Evolutionary conservation across 345 rosid species (phyloP).

Genomic region (Syzygium aqueum): DNA sequence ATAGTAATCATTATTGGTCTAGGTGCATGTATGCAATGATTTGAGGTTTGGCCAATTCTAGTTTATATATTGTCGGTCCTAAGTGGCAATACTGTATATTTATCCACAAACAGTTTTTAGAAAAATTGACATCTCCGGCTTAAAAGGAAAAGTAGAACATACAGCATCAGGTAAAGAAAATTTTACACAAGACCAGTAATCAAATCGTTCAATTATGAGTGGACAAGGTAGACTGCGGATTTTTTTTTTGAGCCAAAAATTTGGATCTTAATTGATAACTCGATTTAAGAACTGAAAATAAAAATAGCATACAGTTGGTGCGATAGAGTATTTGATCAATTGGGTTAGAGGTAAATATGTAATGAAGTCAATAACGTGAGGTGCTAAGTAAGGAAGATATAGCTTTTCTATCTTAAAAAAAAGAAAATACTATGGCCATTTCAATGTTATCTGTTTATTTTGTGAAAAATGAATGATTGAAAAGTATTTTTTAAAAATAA

Average conservation of each 20-base stretch:
- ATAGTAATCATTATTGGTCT: background rate
- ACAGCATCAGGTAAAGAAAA: background rate
- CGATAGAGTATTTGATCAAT: background rate
- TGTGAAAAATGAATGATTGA: background rate
- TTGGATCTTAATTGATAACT: background rate
- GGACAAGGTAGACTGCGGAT: background rate
- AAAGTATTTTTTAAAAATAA: background rate
- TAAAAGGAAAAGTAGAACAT: background rate
- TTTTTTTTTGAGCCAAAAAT: background rate
- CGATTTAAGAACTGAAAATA: background rate
- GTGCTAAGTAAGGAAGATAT: background rate
- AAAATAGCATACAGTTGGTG: background rate
- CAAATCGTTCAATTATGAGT: background rate
- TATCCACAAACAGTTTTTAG: background rate
- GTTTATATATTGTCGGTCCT: background rate
- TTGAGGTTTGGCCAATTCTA: background rate
- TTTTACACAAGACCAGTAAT: background rate
- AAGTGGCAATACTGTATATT: background rate
- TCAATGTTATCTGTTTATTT: background rate
- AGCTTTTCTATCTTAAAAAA: background rate
- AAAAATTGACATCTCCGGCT: background rate
- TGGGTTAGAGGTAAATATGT: background rate
- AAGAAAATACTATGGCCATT: background rate
- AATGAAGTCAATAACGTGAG: background rate
- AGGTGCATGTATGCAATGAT: background rate